Evolutionary conservation across 2,329 filamentous ascomycete species (phyloP).

Genomic region (Colletotrichum higginsianum): DNA sequence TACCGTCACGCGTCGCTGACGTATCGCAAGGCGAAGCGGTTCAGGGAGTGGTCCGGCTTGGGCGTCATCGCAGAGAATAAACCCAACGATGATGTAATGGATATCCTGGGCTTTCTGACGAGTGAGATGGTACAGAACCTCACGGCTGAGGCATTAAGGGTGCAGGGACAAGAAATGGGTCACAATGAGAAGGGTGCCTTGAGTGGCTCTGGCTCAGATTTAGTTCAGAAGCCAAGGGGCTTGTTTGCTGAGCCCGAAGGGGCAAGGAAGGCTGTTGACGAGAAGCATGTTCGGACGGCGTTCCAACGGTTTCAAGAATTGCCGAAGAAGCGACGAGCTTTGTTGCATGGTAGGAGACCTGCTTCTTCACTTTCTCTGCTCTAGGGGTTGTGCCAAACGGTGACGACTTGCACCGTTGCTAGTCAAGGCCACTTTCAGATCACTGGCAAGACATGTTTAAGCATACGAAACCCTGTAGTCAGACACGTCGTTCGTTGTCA

Average conservation of each 20-base stretch:
- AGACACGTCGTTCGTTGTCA: no score
- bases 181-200: background rate
- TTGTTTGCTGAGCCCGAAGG: constrained; percentile 13
- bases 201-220: background rate
- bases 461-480: no score
- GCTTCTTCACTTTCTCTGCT: background rate
- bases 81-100: constrained; percentile 43
- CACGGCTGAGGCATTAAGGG: constrained; percentile 33
- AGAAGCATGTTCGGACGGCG: constrained; percentile 22
- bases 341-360: constrained; percentile 10
- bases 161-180: constrained; percentile 21
- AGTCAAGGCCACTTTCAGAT: no score
- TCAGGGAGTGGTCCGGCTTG: constrained; percentile 44
- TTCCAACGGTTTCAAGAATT: constrained; percentile 20
- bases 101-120: constrained; percentile 44
- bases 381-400: background rate
- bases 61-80: constrained; percentile 43
- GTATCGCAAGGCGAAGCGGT: constrained; percentile 43
- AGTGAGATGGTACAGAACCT: constrained; percentile 45
- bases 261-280: constrained; percentile 8
- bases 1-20: constrained; percentile 45
- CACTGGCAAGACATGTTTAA: no score
- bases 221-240: background rate
- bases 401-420: no score
- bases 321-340: constrained; percentile 11